A percentile compares a stretch with the other conserved stretches of the same genome.
Evolutionary conservation across 371 early-diverging fungal species (phyloP).

Genomic region (Furculomyces boomerangus): DNA sequence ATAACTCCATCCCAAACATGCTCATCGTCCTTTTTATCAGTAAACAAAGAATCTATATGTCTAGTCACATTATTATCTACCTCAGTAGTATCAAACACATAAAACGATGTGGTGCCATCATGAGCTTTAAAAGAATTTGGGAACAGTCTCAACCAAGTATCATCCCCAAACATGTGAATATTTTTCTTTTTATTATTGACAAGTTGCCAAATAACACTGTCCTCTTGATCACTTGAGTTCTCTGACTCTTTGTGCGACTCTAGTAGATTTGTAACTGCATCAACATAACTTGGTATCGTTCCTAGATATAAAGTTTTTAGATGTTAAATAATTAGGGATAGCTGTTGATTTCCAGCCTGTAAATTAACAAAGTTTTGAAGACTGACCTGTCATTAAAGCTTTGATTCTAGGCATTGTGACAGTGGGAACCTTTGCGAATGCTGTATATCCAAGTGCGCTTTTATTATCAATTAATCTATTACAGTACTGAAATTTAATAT

Average conservation of each 20-base stretch:
- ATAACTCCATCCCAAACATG: slow-evolving; percentile 67
- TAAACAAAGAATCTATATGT: slow-evolving; percentile 38
- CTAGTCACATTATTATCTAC: slow-evolving; percentile 66
- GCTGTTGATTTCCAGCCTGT: too few relatives aligned
- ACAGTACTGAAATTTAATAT: background rate
- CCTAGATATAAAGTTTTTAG: too few relatives aligned
- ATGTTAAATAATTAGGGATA: too few relatives aligned
- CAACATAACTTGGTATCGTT: slow-evolving; percentile 45
- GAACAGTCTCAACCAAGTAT: slow-evolving; percentile 82
- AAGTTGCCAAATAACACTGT: slow-evolving; percentile 56
- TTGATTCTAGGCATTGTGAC: slow-evolving; percentile 90
- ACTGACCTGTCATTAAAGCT: slow-evolving; percentile 68
- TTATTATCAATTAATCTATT: slow-evolving; percentile 17
- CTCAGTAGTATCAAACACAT: slow-evolving; percentile 58
- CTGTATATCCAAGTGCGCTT: slow-evolving; percentile 33
- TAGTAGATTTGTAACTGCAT: slow-evolving; percentile 63
- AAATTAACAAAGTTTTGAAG: slow-evolving; percentile 21
- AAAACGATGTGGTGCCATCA: slow-evolving; percentile 67
- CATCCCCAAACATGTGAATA: slow-evolving; percentile 84
- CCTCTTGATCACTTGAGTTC: slow-evolving; percentile 34
- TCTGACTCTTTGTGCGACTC: slow-evolving; percentile 57
- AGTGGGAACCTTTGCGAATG: slow-evolving; percentile 70
- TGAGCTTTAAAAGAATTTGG: slow-evolving; percentile 37
- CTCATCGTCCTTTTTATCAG: slow-evolving; percentile 3
- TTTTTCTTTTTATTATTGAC: slow-evolving; percentile 28